Evolutionary conservation across 2,329 filamentous ascomycete species (phyloP).

Genomic region (Microdochium bolleyi): DNA sequence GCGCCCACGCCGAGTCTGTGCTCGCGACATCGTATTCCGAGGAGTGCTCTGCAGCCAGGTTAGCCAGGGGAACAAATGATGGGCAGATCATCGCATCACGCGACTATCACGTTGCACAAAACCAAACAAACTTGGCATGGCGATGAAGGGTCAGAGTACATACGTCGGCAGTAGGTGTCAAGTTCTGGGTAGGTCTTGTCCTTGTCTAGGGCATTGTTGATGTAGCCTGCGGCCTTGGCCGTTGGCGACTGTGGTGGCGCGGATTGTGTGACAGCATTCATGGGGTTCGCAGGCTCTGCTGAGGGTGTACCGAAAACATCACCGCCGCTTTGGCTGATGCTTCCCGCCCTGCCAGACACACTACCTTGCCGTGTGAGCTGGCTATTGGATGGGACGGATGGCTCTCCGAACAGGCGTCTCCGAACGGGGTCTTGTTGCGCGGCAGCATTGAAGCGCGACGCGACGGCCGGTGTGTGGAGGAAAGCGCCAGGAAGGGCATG

Average conservation of each 20-base stretch:
- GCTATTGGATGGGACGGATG: constrained; percentile 9
- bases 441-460: constrained; percentile 33
- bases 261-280: neutral
- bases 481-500: constrained; percentile 70
- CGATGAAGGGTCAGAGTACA: neutral
- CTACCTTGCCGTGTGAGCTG: constrained; percentile 9
- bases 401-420: constrained; percentile 39
- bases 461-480: constrained; percentile 62
- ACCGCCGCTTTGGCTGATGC: neutral
- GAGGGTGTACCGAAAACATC: neutral
- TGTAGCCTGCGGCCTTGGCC: constrained; percentile 71
- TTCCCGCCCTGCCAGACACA: constrained; percentile 4
- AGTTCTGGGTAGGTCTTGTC: constrained; percentile 83
- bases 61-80: constrained; percentile 7
- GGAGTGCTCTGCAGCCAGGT: constrained; percentile 59
- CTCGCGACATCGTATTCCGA: constrained; percentile 81
- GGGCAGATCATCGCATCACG: neutral
- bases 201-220: constrained; percentile 69
- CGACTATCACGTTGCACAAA: too few relatives aligned
- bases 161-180: constrained; percentile 82
- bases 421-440: constrained; percentile 35
- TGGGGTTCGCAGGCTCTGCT: neutral
- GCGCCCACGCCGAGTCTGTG: constrained; percentile 65
- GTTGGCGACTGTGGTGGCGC: constrained; percentile 42
- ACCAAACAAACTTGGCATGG: neutral